These are phyloP conservation scores for Rhizomucor pusillus DNA, from an alignment of 371 early-diverging fungal species.

Conservation along the genomic window DNA sequence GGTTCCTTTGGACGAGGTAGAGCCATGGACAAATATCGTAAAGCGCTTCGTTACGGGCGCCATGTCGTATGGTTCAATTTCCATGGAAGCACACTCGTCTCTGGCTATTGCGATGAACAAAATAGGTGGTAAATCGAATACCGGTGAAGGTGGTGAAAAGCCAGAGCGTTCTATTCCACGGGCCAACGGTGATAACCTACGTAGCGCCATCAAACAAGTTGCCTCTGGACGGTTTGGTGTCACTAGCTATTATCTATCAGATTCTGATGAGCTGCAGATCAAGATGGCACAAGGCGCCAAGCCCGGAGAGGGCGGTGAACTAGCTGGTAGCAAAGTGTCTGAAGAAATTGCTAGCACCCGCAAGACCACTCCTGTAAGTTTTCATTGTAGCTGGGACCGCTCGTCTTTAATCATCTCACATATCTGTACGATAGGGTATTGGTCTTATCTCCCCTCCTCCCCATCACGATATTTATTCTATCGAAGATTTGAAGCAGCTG, in stretches of 20 bases:
- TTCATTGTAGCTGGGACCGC: neutral
- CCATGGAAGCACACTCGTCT: constrained; percentile 89
- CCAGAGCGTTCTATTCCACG: constrained; percentile 70
- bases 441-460: constrained; percentile 96
- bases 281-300: constrained; percentile 99
- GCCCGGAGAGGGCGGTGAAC: constrained; percentile 93
- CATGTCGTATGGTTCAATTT: constrained; percentile 98
- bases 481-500: constrained; percentile 96
- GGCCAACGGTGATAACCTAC: constrained; percentile 75
- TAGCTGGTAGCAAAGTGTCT: constrained; percentile 83
- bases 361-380: constrained; percentile 77
- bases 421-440: constrained; percentile 66
- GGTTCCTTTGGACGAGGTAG: constrained; percentile 91
- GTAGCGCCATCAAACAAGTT: constrained; percentile 97
- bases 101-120: constrained; percentile 95
- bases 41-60: constrained; percentile 97
- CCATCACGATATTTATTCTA: constrained; percentile 97
- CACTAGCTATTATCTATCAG: constrained; percentile 88
- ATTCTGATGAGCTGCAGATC: constrained; percentile 96
- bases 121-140: constrained; percentile 95
- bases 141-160: constrained; percentile 98
- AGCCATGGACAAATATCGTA: constrained; percentile 94
- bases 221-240: constrained; percentile 98
- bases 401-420: too few species aligned
- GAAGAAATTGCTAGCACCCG: constrained; percentile 90